Conservation (phyloP, 1,139 yeast species). For the Candida gigantensis region DNA sequence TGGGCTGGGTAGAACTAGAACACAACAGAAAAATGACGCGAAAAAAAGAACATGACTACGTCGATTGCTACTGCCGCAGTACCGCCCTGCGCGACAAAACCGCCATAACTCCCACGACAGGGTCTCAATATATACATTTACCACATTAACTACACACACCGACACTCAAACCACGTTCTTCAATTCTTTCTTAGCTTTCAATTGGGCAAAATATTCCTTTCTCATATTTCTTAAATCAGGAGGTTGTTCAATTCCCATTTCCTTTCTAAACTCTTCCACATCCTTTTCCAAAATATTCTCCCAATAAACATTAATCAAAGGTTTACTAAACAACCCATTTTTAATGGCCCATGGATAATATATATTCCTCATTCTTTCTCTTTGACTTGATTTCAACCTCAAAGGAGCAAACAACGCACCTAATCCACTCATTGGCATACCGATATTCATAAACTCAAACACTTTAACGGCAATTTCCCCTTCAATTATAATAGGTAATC, state of each 20-base stretch:
- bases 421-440: conserved; percentile 93
- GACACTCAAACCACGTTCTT: conserved; percentile 15
- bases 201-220: conserved; percentile 30
- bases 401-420: conserved; percentile 89
- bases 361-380: conserved; percentile 54
- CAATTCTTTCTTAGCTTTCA: conserved; percentile 24
- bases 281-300: conserved; percentile 77
- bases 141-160: not conserved
- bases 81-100: too few species aligned
- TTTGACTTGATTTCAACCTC: conserved; percentile 55
- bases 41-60: too few species aligned
- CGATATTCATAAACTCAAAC: conserved; percentile 88
- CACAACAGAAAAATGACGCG: too few species aligned
- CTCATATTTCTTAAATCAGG: conserved; percentile 79
- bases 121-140: too few species aligned
- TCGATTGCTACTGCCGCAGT: too few species aligned
- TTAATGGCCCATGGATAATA: conserved; percentile 90
- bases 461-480: conserved; percentile 95
- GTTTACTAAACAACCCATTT: conserved; percentile 72
- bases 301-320: conserved; percentile 91
- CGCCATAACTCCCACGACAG: too few species aligned
- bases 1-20: too few species aligned
- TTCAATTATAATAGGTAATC: conserved; percentile 86
- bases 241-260: conserved; percentile 68
- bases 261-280: conserved; percentile 68